phyloP scores from a whole-genome alignment of 352 stramenopile genomes.

The Pythium graminicola region DNA sequence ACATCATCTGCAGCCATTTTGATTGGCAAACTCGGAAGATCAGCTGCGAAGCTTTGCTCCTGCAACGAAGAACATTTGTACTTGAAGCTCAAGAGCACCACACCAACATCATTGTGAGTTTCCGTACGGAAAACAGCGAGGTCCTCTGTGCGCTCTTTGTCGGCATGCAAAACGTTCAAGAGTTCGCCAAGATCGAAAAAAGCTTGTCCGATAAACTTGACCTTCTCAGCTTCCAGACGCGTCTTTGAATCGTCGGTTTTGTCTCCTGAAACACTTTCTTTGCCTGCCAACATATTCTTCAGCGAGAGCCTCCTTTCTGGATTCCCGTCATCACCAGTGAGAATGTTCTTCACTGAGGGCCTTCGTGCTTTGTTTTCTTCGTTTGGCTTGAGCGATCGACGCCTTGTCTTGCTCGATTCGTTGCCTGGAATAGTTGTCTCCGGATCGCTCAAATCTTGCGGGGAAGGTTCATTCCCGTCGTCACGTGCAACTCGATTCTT shows the following conservation, averaged over 20 bases:
- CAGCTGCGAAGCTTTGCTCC: conserved; percentile 14
- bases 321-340: too few relatives aligned
- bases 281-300: background rate
- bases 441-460: background rate
- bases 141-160: conserved; percentile 36
- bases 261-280: background rate
- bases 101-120: conserved; percentile 31
- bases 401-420: background rate
- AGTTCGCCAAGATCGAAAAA: conserved; percentile 41
- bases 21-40: conserved; percentile 23
- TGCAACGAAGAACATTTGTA: conserved; percentile 43
- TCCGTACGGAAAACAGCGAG: conserved; percentile 33
- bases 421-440: background rate
- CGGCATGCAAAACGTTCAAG: conserved; percentile 37
- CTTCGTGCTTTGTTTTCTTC: too few relatives aligned
- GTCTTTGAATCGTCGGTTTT: background rate
- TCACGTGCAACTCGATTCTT: background rate
- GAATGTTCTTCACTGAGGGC: too few relatives aligned
- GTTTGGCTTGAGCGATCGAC: too few relatives aligned
- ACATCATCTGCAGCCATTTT: conserved; percentile 31
- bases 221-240: conserved; percentile 11
- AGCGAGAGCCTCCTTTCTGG: too few relatives aligned
- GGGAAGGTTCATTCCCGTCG: background rate
- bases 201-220: conserved; percentile 38
- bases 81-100: conserved; percentile 35